These are phyloP conservation scores for Mycena floridula DNA, from an alignment of 768 basidiomycete species.

Conservation along the genomic window DNA sequence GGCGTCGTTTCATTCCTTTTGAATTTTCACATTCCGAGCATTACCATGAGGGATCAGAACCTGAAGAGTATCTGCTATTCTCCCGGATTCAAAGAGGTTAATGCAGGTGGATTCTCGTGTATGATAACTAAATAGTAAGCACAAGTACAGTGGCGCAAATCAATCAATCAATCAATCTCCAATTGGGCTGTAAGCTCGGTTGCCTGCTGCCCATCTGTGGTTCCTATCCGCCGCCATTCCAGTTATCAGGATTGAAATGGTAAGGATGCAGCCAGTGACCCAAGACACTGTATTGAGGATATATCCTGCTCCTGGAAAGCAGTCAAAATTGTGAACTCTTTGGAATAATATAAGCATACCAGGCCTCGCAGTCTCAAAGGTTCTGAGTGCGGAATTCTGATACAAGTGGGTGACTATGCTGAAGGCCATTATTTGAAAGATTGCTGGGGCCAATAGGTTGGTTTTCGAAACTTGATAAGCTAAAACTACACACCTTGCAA, in stretches of 20 bases:
- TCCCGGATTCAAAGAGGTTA: too few species aligned
- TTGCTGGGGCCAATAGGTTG: conserved; percentile 28
- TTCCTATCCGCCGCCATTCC: conserved; percentile 59
- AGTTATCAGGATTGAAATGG: conserved; percentile 49
- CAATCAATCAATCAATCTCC: conserved; percentile 3
- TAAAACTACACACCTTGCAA: conserved; percentile 43
- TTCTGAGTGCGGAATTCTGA: conserved; percentile 33
- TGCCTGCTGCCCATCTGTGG: conserved; percentile 72
- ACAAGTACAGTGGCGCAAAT: too few species aligned
- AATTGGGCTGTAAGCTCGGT: conserved; percentile 53
- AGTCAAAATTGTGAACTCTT: neutral
- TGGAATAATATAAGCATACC: conserved; percentile 32
- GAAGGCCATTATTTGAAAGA: conserved; percentile 57
- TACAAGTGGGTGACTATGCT: conserved; percentile 59
- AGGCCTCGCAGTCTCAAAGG: conserved; percentile 52
- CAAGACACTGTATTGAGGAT: conserved; percentile 56
- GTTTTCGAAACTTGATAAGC: neutral
- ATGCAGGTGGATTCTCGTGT: too few species aligned
- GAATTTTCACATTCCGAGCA: too few species aligned
- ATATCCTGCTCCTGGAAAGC: conserved; percentile 50
- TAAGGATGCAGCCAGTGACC: conserved; percentile 48
- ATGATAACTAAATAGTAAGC: too few species aligned
- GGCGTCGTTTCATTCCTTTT: too few species aligned
- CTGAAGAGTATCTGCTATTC: too few species aligned
- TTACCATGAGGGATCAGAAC: too few species aligned